Evolutionary conservation across 1,284 basidiomycete species (phyloP), one percentile per base, ranked within the genome.

Genomic region (Ceratobasidium theobromae): DNA sequence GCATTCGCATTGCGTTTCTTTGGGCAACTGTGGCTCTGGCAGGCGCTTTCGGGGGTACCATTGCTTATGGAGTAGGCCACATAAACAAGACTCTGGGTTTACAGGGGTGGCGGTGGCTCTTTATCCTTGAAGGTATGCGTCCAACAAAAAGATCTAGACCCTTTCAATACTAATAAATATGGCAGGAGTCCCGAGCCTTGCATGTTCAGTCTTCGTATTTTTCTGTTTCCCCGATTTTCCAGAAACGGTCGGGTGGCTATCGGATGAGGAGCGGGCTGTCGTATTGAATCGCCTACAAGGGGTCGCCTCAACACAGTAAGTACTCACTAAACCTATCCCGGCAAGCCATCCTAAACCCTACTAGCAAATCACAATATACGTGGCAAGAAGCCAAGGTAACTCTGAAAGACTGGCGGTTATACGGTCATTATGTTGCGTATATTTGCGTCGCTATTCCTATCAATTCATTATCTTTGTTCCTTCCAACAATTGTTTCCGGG

Each of bases 51-150:
- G 79, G 79, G 14, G 80, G 80, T 33, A 73, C 76, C 5, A 76
- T 79, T 49, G 78, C 77, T 0, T 79, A 72, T 54, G 78, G 75
- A 0, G 74, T 78, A 0, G 75, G 75, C 3, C 73, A 76, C 60
- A 72, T 79, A 69, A 73, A 77, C 58, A 70, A 72, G 4, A 58
- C 69, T 5, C 69, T 60, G 12, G 74, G 74, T 1, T 71, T 79
- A 5, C 70, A 76, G 62, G 78, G 72, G 1, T 79, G 77, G 77
- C 72, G 77, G 23, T 78, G 75, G 74, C 73, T 79, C 27, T 82
- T 82, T 74, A 75, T 82, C 66, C 74, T 82, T 46, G 82, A 82
- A 69, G 82, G 81, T 57, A 77, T 80, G 0, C 79, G 80, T 0
- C 75, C 78, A 60, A 52, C 77, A 12, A 73, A 2, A 4, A 27